Percentiles rank a stretch among this genome's conserved stretches.
These are phyloP conservation scores for Rubia peregrina DNA, from an alignment of 305 asterid genomes.

Conservation along the genomic window DNA sequence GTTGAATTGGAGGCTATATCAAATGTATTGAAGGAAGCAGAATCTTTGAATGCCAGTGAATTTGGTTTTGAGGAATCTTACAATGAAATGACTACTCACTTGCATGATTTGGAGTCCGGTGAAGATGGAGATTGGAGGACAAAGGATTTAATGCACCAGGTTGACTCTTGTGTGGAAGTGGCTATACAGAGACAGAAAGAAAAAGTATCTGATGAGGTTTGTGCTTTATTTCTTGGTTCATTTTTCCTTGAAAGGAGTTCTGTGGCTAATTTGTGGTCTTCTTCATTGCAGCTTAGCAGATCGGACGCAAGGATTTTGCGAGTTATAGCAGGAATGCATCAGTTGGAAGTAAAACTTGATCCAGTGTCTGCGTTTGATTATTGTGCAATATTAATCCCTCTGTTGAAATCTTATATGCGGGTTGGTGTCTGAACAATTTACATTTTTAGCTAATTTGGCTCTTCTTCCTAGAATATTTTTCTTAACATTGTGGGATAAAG, in stretches of 20 bases:
- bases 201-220: conserved; percentile 77
- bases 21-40: conserved; percentile 80
- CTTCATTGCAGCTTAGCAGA: conserved; percentile 75
- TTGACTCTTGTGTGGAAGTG: conserved; percentile 78
- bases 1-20: conserved; percentile 81
- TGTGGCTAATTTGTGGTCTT: conserved; percentile 24
- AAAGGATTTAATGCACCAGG: conserved; percentile 66
- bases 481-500: not conserved
- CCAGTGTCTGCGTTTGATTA: conserved; percentile 61
- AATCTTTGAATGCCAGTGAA: conserved; percentile 57
- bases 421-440: conserved; percentile 32
- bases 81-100: conserved; percentile 56
- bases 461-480: not conserved
- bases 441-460: conserved; percentile 12
- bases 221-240: conserved; percentile 21
- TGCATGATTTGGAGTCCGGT: conserved; percentile 74
- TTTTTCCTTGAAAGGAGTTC: conserved; percentile 13
- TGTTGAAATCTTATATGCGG: conserved; percentile 76
- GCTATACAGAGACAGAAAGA: conserved; percentile 91
- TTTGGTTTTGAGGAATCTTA: conserved; percentile 72
- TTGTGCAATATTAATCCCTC: conserved; percentile 57
- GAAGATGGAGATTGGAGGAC: conserved; percentile 74
- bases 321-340: conserved; percentile 58
- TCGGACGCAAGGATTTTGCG: conserved; percentile 75
- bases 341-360: conserved; percentile 64